These are phyloP conservation scores for Aspergillus fumigatiaffinis DNA, from an alignment of 2,329 filamentous ascomycete genomes.

Conservation along the genomic window DNA sequence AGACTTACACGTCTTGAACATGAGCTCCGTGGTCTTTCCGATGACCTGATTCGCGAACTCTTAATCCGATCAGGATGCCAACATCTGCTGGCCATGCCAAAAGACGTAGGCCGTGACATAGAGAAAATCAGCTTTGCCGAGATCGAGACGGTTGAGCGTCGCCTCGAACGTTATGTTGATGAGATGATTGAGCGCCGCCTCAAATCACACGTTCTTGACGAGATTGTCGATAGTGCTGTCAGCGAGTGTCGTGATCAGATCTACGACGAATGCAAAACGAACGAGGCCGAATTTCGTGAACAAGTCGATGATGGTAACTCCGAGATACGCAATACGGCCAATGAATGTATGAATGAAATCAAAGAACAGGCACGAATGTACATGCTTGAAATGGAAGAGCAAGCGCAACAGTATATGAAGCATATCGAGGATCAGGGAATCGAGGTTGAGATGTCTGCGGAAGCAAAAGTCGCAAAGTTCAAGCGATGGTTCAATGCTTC, in stretches of 20 bases:
- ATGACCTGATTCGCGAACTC: slow-evolving; percentile 12
- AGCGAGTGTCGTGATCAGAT: slow-evolving; percentile 15
- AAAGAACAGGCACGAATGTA: slow-evolving; percentile 8
- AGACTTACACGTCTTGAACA: slow-evolving; percentile 11
- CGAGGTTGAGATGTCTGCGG: slow-evolving; percentile 10
- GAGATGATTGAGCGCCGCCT: slow-evolving; percentile 8
- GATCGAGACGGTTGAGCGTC: slow-evolving; percentile 8
- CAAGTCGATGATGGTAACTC: slow-evolving; percentile 14
- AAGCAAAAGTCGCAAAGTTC: slow-evolving; percentile 6
- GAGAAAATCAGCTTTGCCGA: slow-evolving; percentile 6
- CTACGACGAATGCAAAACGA: slow-evolving; percentile 12
- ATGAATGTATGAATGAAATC: slow-evolving; percentile 13
- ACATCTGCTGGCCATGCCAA: slow-evolving; percentile 15
- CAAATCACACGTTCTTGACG: slow-evolving; percentile 8
- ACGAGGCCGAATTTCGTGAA: slow-evolving; percentile 14
- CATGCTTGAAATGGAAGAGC: slow-evolving; percentile 11
- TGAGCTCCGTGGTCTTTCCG: slow-evolving; percentile 14
- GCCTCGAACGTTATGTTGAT: slow-evolving; percentile 13
- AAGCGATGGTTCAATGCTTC: slow-evolving; percentile 10
- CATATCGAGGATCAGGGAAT: slow-evolving; percentile 10
- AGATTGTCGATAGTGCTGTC: slow-evolving; percentile 12
- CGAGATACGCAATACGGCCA: slow-evolving; percentile 13
- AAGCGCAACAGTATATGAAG: slow-evolving; percentile 12
- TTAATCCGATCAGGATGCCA: slow-evolving; percentile 12
- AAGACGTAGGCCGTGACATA: slow-evolving; percentile 6